Evolutionary conservation across 768 basidiomycete species (phyloP).

Genomic region (Dentipellis sp.): DNA sequence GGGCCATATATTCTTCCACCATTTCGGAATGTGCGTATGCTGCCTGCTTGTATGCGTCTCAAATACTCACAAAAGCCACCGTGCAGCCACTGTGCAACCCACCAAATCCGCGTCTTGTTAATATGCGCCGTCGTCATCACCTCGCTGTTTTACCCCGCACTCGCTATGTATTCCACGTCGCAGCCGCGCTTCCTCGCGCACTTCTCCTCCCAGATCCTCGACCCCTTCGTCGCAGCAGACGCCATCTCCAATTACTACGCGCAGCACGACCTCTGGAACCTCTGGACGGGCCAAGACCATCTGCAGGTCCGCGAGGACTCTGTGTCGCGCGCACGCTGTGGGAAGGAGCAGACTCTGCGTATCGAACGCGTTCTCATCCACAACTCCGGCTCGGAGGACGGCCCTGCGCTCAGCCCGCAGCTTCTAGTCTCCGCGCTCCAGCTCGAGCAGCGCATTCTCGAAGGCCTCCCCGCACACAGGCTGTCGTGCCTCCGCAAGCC

Average conservation of each 20-base stretch:
- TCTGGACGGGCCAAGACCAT: conserved; percentile 61
- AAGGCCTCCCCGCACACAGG: conserved; percentile 29
- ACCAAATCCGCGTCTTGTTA: conserved; percentile 84
- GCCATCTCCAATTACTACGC: conserved; percentile 42
- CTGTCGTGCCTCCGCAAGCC: conserved; percentile 45
- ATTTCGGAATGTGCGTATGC: conserved; percentile 68
- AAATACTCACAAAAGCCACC: background rate
- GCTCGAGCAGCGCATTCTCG: conserved; percentile 50
- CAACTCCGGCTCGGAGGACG: conserved; percentile 36
- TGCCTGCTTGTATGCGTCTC: background rate
- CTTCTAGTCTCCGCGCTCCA: conserved; percentile 56
- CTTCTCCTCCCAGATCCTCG: conserved; percentile 49
- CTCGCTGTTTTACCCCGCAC: conserved; percentile 84
- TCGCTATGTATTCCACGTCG: conserved; percentile 73
- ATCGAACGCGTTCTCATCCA: conserved; percentile 71
- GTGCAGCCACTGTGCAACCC: conserved; percentile 76
- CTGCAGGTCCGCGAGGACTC: conserved; percentile 64
- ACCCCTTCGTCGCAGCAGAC: conserved; percentile 47
- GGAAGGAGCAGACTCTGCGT: conserved; percentile 58
- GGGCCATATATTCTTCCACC: conserved; percentile 48
- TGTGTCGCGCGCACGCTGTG: conserved; percentile 62
- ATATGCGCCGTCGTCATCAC: conserved; percentile 84
- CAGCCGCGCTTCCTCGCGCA: conserved; percentile 48
- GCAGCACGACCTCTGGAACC: conserved; percentile 55
- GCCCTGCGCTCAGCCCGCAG: conserved; percentile 48